Conservation (phyloP, 495 filamentous ascomycete species). For the Penicillium samsonianum region DNA sequence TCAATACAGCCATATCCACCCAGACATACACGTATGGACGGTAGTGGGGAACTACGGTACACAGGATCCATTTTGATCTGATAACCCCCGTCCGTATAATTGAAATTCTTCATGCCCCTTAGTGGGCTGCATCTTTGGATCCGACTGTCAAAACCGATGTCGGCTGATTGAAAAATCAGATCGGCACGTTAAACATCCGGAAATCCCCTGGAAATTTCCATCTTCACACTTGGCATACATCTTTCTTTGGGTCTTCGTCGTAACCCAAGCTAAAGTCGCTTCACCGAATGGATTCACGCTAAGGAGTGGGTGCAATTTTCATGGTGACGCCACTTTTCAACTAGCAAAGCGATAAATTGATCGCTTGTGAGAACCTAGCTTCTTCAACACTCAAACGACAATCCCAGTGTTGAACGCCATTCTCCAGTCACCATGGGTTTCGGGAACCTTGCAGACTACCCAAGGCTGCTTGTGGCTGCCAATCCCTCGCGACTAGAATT, state of each 20-base stretch:
- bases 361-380: conserved; percentile 5
- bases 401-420: conserved; percentile 8
- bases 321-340: conserved; percentile 13
- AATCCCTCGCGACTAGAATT: conserved; percentile 25
- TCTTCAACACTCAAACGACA: conserved; percentile 13
- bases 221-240: conserved; percentile 5
- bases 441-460: conserved; percentile 41
- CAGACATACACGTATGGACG: neutral
- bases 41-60: neutral
- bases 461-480: conserved; percentile 44
- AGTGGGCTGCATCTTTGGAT: conserved; percentile 3
- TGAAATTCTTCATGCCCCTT: conserved; percentile 8
- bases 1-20: neutral
- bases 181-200: conserved; percentile 10
- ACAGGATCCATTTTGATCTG: conserved; percentile 10
- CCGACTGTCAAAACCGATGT: conserved; percentile 12
- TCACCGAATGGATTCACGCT: conserved; percentile 12
- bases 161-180: conserved; percentile 8
- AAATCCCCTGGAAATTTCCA: neutral
- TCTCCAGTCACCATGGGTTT: conserved; percentile 27
- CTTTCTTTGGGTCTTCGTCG: neutral
- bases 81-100: conserved; percentile 10
- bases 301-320: conserved; percentile 9
- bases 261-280: neutral
- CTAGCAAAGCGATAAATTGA: conserved; percentile 13